phyloP scores from a whole-genome alignment of 2,329 filamentous ascomycete genomes.

The Fusarium veterinarium region DNA sequence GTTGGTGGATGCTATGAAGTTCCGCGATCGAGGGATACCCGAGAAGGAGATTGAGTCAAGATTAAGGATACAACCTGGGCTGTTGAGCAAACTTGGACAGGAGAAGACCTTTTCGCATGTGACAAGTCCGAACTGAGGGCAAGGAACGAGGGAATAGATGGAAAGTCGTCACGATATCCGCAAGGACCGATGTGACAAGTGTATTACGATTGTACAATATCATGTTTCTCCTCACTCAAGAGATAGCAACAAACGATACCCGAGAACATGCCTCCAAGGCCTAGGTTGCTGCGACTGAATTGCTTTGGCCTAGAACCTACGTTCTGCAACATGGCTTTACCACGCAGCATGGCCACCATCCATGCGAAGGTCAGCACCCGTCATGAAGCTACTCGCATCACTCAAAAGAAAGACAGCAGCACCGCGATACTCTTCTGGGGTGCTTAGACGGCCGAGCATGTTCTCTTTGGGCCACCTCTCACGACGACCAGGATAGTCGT shows the following conservation, averaged over 20 bases:
- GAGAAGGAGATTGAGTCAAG: constrained; percentile 58
- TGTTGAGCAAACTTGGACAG: constrained; percentile 59
- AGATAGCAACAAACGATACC: constrained; percentile 24
- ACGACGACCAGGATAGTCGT: constrained; percentile 75
- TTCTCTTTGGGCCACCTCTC: constrained; percentile 83
- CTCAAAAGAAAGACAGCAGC: constrained; percentile 79
- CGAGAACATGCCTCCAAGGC: constrained; percentile 8
- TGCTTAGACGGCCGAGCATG: constrained; percentile 79
- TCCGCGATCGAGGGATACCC: constrained; percentile 56
- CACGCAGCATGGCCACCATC: constrained; percentile 76
- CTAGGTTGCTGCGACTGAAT: neutral
- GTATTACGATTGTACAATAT: constrained; percentile 30
- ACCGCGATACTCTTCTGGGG: constrained; percentile 76
- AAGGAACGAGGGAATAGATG: neutral
- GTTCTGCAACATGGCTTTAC: constrained; percentile 51
- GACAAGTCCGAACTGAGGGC: constrained; percentile 36
- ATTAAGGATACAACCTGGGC: constrained; percentile 58
- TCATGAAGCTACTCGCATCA: constrained; percentile 80
- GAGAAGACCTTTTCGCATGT: constrained; percentile 55
- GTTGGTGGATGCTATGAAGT: constrained; percentile 58
- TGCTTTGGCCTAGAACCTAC: neutral
- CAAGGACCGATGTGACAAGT: constrained; percentile 8
- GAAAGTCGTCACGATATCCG: neutral
- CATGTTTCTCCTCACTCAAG: constrained; percentile 25
- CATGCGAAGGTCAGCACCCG: constrained; percentile 75